phyloP scores from a whole-genome alignment of 73 alveolate genomes.

The Tetrahymena borealis region DNA sequence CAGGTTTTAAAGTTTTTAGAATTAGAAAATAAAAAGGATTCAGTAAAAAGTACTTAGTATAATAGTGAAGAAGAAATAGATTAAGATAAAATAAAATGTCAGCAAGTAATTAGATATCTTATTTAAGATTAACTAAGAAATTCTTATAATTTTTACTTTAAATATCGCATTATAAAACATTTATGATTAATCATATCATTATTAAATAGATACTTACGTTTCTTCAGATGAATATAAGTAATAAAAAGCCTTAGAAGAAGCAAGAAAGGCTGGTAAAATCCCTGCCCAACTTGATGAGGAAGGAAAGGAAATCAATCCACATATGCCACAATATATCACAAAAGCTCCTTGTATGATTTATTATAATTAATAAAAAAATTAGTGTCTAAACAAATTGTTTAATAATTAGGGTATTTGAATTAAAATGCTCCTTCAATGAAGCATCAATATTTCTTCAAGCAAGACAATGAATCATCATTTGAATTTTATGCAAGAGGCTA shows the following conservation, averaged over 20 bases:
- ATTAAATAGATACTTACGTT: neutral
- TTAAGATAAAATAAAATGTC: too few relatives aligned
- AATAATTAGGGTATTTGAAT: slow-evolving; percentile 59
- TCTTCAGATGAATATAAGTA: neutral
- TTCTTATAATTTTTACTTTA: too few relatives aligned
- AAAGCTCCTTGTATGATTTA: slow-evolving; percentile 80
- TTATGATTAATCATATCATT: neutral
- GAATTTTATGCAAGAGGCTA: slow-evolving; percentile 66
- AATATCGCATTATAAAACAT: too few relatives aligned
- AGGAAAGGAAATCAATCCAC: slow-evolving; percentile 55
- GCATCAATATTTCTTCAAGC: slow-evolving; percentile 71
- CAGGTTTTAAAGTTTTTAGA: too few relatives aligned
- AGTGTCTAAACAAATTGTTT: neutral
- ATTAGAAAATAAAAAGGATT: too few relatives aligned
- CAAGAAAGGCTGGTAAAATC: neutral
- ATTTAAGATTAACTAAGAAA: too few relatives aligned
- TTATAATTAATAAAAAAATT: neutral
- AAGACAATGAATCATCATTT: slow-evolving; percentile 44
- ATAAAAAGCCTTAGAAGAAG: neutral
- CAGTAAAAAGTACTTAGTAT: too few relatives aligned
- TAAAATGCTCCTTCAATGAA: slow-evolving; percentile 66
- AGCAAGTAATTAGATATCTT: too few relatives aligned
- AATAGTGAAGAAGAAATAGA: too few relatives aligned
- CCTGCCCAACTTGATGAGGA: slow-evolving; percentile 24
- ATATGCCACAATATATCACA: slow-evolving; percentile 89